Base-by-base conservation (phyloP, 2,329 filamentous ascomycete genomes). In the Sordariomycetes sp. region DNA sequence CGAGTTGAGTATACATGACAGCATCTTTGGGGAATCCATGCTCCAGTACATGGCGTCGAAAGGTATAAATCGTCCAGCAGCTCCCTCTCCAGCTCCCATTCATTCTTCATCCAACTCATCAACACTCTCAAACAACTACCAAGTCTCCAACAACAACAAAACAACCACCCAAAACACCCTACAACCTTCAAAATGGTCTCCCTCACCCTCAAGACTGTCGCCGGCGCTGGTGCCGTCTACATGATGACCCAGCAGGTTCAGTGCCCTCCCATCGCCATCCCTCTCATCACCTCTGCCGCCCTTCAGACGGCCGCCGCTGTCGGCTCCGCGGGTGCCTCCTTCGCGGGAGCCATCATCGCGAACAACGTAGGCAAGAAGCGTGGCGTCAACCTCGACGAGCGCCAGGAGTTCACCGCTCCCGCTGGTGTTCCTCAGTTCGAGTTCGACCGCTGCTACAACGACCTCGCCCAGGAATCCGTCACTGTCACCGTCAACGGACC, bases 241-340 rank as follows among this genome's bases (percentile, higher is more conserved):
- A 8, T 32, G 6, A 18, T 18, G 8, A 7, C 19, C 7, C 29
- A 32, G 29, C 14, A 32, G 19, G 29, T 32, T 19, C 29, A 32
- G 20, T 32, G 29, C n/a, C 29, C 29, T 32, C 14, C 29, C 29
- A 20, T 32, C 18, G 29, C 29, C 29, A n/a, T 32, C 14, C 29
- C 29, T 19, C 29, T 32, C 7, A 20, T 32, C 29, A 20, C 29
- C 29, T 16, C 14, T 6, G 29, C 29, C n/a, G n/a, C n/a, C n/a
- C n/a, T n/a, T n/a, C n/a, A n/a, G n/a, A n/a, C n/a, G n/a, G 29
- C 29, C n/a, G 29, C 29, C 6, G 8, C 5, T 8, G 29, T 32
- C 14, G 29, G 14, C 16, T 16, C 29, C 8, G 29, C 14, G 5
- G 29, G 29, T 7, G 18, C 18, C 8, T 8, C 8, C 8, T 32